Percentiles rank a stretch among this genome's conserved stretches.
phyloP scores from a whole-genome alignment of 768 basidiomycete species.

The Lentinula sp. region DNA sequence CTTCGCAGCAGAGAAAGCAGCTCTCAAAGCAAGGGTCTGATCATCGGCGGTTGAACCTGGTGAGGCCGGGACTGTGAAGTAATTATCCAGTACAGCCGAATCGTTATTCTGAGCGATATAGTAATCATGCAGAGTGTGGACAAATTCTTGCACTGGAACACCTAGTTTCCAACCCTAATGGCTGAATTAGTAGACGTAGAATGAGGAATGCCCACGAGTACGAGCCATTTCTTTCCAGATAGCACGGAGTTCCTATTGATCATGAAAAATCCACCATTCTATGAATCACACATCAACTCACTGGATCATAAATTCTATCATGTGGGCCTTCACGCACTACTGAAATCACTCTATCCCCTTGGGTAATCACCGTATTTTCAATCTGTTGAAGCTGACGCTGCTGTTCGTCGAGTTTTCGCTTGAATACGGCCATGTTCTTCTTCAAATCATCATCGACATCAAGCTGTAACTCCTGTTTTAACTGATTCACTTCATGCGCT shows the following conservation, averaged over 20 bases:
- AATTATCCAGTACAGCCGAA: background rate
- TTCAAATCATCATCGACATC: background rate
- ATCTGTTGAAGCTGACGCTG: background rate
- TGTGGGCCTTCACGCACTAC: background rate
- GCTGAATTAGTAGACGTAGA: no score
- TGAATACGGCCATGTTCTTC: background rate
- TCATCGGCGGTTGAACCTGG: background rate
- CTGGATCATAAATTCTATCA: background rate
- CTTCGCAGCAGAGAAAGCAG: background rate
- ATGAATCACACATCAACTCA: background rate
- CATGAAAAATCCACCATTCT: background rate
- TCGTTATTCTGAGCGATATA: background rate
- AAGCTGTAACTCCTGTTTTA: background rate
- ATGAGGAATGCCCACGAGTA: background rate
- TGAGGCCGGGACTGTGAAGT: background rate
- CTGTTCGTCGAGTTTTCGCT: background rate
- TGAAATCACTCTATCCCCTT: background rate
- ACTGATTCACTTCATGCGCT: background rate
- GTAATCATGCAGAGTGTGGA: slow-evolving; percentile 3
- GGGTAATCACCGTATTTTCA: background rate
- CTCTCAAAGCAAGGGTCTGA: background rate
- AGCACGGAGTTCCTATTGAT: background rate
- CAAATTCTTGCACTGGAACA: slow-evolving; percentile 2
- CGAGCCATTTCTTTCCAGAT: slow-evolving; percentile 5
- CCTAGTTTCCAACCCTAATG: background rate